phyloP scores from a whole-genome alignment of 768 basidiomycete species.

The Galerina sulciceps region DNA sequence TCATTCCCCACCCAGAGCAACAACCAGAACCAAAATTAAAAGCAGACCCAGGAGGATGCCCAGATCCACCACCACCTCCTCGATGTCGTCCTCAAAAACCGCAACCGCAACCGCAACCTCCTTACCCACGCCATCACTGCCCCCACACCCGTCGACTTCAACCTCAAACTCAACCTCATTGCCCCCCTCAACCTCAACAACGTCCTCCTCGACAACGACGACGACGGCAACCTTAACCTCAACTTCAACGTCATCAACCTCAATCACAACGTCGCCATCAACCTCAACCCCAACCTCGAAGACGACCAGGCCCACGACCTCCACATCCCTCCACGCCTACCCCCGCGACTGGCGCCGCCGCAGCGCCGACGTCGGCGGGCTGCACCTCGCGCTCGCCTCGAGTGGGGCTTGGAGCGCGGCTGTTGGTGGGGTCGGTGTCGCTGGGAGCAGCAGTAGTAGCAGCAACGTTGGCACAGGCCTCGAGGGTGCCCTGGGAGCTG shows the following conservation, averaged over 20 bases:
- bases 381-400: slow-evolving; percentile 76
- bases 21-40: slow-evolving; percentile 5
- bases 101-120: too few species aligned
- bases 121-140: too few species aligned
- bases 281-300: neutral
- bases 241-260: slow-evolving; percentile 7
- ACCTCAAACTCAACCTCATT: neutral
- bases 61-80: slow-evolving; percentile 9
- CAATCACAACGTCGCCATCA: neutral
- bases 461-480: neutral
- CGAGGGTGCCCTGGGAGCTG: too few species aligned
- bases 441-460: neutral
- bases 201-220: neutral
- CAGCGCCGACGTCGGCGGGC: slow-evolving; percentile 89
- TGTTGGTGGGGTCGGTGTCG: too few species aligned
- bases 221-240: neutral
- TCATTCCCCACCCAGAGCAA: too few species aligned
- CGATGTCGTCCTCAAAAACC: slow-evolving; percentile 16
- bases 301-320: neutral
- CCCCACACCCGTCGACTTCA: too few species aligned
- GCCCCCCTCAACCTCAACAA: neutral
- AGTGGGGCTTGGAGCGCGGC: slow-evolving; percentile 30
- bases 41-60: slow-evolving; percentile 9
- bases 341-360: slow-evolving; percentile 48
- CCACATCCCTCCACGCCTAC: slow-evolving; percentile 11